Base-by-base conservation (phyloP, 768 basidiomycete species). In the Pleurotus platypus region DNA sequence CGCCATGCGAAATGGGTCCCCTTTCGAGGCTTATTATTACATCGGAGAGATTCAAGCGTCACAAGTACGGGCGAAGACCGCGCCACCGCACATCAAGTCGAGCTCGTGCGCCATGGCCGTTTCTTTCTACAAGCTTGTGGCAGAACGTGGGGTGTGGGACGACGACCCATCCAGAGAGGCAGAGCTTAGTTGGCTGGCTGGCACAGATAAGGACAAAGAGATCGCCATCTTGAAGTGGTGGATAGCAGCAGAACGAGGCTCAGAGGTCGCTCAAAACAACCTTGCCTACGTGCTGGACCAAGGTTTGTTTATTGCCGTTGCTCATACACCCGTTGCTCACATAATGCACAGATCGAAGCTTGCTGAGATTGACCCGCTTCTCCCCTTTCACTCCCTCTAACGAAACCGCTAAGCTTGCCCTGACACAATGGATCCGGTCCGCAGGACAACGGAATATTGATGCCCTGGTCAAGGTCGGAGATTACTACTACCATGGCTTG, bases 361-460 rank as follows among this genome's bases (percentile, higher is more conserved):
- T 88, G 38, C 66, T 90, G 30, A 83, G 85, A 6, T 75, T 83
- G 35, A 87, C 89, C 9, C 77, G 84, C 4, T 87, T 89, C 63
- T 81, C 86, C 11, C 84, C 85, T 0, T 80, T 78, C 46, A 82
- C 80, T n/a, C 85, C 87, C 5, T 91, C 89, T 13, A 94, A 90
- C 55, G 85, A 89, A 55, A 90, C 90, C 3, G 94, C 93, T 3
- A 78, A 82, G 42, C 78, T 92, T 6, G 95, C 94, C 0, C 74
- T 99, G 49, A 90, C 88, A 0, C 92, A 96, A 65, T 99, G 96
- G 96, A 92, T 87, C 24, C 86, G 97, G 12, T 94, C 95, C 2
- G 94, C 96, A 7, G 86, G 83, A 2, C 97, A 99, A 68, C 86
- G 89, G 55, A 95, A 99, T 64, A 81, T 97, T n/a, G 97, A 99